These are phyloP conservation scores for Dothideomycetidae sp. DNA, from an alignment of 2,329 filamentous ascomycete genomes.

Conservation along the genomic window DNA sequence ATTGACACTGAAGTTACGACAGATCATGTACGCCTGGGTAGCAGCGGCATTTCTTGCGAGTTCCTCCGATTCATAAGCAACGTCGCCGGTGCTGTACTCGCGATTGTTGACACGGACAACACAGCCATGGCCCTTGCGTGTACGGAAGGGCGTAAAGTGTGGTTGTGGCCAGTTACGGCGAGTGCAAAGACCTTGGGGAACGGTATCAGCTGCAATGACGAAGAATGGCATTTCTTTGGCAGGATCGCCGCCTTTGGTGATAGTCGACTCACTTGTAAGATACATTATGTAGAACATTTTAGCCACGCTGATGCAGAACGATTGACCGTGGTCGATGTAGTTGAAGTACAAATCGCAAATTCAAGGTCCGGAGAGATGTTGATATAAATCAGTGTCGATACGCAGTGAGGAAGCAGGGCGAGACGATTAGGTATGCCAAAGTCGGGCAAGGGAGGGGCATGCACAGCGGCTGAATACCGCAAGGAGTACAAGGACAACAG, in stretches of 20 bases:
- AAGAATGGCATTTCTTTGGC: background rate
- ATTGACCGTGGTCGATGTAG: too few species aligned
- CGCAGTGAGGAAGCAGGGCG: too few species aligned
- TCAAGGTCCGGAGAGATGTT: too few species aligned
- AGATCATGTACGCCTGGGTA: slow-evolving; percentile 94
- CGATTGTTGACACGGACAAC: slow-evolving; percentile 90
- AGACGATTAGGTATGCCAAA: too few species aligned
- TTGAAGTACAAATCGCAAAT: too few species aligned
- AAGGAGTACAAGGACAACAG: background rate
- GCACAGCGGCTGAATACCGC: too few species aligned
- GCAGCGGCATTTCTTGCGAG: slow-evolving; percentile 87
- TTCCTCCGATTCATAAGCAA: slow-evolving; percentile 64
- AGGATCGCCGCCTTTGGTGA: slow-evolving; percentile 1
- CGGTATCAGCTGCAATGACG: background rate
- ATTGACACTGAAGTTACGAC: slow-evolving; percentile 92
- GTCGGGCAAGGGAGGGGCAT: too few species aligned
- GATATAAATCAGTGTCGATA: too few species aligned
- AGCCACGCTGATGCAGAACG: slow-evolving; percentile 1
- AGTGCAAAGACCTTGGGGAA: slow-evolving; percentile 64
- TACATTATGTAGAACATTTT: slow-evolving; percentile 33
- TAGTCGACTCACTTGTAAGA: slow-evolving; percentile 38
- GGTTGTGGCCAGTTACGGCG: slow-evolving; percentile 90
- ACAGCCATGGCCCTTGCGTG: slow-evolving; percentile 66
- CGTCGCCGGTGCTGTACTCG: slow-evolving; percentile 76
- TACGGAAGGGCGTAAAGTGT: slow-evolving; percentile 68